These are phyloP conservation scores for Gonapodya prolifera DNA, from an alignment of 192 early-diverging fungal genomes.

Conservation along the genomic window DNA sequence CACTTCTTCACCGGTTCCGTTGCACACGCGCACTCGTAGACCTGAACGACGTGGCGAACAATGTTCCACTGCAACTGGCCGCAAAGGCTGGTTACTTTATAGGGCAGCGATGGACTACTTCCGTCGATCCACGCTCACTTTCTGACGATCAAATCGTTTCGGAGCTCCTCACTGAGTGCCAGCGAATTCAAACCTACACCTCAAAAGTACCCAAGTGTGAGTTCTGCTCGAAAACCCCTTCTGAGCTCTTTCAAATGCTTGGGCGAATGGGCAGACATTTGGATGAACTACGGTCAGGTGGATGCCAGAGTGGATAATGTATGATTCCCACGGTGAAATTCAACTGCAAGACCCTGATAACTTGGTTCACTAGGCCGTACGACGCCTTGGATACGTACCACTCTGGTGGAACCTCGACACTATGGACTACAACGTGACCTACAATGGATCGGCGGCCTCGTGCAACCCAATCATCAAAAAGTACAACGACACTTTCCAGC, in stretches of 20 bases:
- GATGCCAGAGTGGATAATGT: not conserved
- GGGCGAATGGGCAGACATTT: not conserved
- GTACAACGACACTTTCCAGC: not conserved
- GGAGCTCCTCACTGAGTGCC: not conserved
- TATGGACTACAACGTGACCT: not conserved
- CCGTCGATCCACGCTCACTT: not conserved
- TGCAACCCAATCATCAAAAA: not conserved
- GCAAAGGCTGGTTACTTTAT: not conserved
- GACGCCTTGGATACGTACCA: not conserved
- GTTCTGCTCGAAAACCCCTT: not conserved
- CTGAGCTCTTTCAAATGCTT: not conserved
- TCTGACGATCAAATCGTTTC: not conserved
- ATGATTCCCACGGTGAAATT: no score
- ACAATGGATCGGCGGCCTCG: not conserved
- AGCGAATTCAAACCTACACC: not conserved
- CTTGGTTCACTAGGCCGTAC: not conserved
- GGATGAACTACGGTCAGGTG: not conserved
- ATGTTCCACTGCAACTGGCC: not conserved
- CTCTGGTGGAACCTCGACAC: not conserved
- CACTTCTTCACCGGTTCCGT: no score
- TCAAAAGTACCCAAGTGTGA: not conserved
- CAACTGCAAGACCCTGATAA: no score
- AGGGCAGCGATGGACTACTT: not conserved
- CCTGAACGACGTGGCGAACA: not conserved
- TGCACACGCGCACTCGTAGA: no score